phyloP scores from a whole-genome alignment of 2,329 filamentous ascomycete species.

The Pestalotiopsis fici region DNA sequence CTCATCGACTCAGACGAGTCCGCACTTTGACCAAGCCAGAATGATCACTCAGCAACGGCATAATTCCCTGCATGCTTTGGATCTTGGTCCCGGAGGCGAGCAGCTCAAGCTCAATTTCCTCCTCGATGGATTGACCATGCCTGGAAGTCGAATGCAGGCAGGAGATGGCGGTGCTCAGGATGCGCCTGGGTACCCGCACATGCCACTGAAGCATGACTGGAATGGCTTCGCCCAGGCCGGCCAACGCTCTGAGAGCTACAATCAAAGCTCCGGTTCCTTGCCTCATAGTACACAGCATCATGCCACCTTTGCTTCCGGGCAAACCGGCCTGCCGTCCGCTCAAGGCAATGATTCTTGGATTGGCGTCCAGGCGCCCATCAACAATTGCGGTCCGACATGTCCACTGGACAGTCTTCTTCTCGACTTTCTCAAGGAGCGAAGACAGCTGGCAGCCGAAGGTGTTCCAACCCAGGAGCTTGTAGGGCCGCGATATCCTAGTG shows the following conservation, averaged over 20 bases:
- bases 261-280: background rate
- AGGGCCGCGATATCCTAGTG: conserved; percentile 78
- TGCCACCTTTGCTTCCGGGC: background rate
- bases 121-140: conserved; percentile 55
- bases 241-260: background rate
- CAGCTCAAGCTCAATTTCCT: conserved; percentile 74
- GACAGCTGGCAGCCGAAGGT: conserved; percentile 66
- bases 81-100: conserved; percentile 59
- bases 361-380: conserved; percentile 40
- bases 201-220: conserved; percentile 55
- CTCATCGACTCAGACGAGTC: conserved; percentile 22
- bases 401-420: conserved; percentile 78
- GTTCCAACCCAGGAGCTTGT: conserved; percentile 65
- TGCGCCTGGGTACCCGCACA: conserved; percentile 41
- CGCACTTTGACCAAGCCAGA: conserved; percentile 27
- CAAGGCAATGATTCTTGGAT: conserved; percentile 16
- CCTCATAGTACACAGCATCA: background rate
- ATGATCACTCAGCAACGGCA: conserved; percentile 48
- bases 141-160: conserved; percentile 52
- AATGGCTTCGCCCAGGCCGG: conserved; percentile 24
- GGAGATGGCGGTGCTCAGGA: conserved; percentile 51
- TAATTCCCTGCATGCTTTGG: conserved; percentile 54
- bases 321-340: background rate
- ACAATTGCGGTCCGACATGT: conserved; percentile 70
- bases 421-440: conserved; percentile 73